These are phyloP conservation scores for Salix caprea DNA, from an alignment of 345 rosid species.

Conservation along the genomic window DNA sequence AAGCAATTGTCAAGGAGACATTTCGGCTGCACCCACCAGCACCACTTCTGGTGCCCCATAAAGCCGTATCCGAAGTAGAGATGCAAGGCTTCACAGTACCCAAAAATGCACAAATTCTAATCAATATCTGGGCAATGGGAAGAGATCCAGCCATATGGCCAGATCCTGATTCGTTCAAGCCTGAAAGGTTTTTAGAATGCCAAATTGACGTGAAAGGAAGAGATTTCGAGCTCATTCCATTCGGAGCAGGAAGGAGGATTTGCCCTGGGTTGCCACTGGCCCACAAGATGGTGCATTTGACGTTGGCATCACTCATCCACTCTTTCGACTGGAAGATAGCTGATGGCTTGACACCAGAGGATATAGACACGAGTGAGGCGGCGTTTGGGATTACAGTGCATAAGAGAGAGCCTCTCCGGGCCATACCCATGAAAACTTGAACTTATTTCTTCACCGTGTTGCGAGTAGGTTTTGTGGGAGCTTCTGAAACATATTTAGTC, in stretches of 20 bases:
- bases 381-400: constrained; percentile 26
- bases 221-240: constrained; percentile 18
- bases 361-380: constrained; percentile 16
- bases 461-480: too few species aligned
- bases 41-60: background rate
- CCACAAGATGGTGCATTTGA: constrained; percentile 25
- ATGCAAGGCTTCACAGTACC: background rate
- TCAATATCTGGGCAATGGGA: background rate
- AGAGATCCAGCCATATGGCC: background rate
- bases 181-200: constrained; percentile 7
- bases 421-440: constrained; percentile 7
- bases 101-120: constrained; percentile 1
- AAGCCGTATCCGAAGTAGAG: background rate
- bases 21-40: background rate
- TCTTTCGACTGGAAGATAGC: constrained; percentile 29
- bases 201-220: constrained; percentile 8
- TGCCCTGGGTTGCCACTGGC: constrained; percentile 42
- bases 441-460: too few species aligned
- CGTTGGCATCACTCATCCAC: constrained; percentile 40
- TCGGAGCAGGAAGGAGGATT: constrained; percentile 34
- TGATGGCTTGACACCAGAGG: constrained; percentile 13
- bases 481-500: too few species aligned
- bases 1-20: constrained; percentile 1
- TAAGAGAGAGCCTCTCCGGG: constrained; percentile 25
- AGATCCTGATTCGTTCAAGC: background rate